These are phyloP conservation scores for Malus hybrid DNA, from an alignment of 331 rosid genomes.

Conservation along the genomic window DNA sequence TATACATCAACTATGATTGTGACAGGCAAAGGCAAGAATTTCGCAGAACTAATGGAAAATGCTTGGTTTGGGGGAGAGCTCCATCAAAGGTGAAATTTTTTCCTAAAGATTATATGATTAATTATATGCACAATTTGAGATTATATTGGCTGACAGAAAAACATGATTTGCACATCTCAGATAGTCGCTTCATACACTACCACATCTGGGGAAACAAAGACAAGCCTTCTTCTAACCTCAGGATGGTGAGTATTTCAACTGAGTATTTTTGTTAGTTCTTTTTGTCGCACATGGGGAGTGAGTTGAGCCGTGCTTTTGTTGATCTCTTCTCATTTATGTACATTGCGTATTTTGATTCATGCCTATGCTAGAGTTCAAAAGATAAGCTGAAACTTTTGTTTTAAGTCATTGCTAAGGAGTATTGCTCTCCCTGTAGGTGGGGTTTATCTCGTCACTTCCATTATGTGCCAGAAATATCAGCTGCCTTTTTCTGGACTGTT, in stretches of 20 bases:
- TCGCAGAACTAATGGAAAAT: slow-evolving; percentile 81
- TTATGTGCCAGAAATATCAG: slow-evolving; percentile 88
- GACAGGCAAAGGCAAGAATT: slow-evolving; percentile 98
- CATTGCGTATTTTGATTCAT: background rate
- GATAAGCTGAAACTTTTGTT: background rate
- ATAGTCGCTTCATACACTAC: slow-evolving; percentile 78
- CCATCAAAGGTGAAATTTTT: slow-evolving; percentile 69
- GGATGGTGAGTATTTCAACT: slow-evolving; percentile 66
- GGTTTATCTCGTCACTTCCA: slow-evolving; percentile 95
- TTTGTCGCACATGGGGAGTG: background rate
- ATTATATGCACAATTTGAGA: background rate
- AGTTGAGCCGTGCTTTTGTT: background rate
- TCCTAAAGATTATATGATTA: slow-evolving; percentile 3
- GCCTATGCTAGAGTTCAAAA: background rate
- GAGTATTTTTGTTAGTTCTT: background rate
- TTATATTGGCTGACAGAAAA: slow-evolving; percentile 5
- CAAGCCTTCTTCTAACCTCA: slow-evolving; percentile 81
- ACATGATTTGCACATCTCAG: slow-evolving; percentile 35
- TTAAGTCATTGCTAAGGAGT: background rate
- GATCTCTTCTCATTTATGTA: background rate
- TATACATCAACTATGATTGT: slow-evolving; percentile 94
- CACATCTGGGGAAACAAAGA: slow-evolving; percentile 71
- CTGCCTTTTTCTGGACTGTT: slow-evolving; percentile 97
- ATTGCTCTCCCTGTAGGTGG: slow-evolving; percentile 65
- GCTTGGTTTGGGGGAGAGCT: slow-evolving; percentile 85